Base-by-base conservation (phyloP, 116 monocot species). In the Phalaenopsis hybrid region DNA sequence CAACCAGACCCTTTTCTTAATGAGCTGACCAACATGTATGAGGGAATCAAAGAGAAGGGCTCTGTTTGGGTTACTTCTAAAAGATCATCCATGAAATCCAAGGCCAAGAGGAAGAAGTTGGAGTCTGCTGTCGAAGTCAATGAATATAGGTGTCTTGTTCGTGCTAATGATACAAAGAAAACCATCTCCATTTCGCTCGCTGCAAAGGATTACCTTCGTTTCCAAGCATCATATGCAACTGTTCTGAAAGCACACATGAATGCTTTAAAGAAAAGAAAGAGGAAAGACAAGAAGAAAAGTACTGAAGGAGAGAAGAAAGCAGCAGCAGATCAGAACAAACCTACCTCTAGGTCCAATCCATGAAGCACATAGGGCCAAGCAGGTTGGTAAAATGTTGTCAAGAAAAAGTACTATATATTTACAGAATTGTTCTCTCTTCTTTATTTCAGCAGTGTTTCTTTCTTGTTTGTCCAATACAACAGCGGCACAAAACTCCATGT, bases 161-260 rank as follows among this genome's bases (percentile, higher is more conserved):
- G 94, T 85, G 97, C 97, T 9, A 94, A 92, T 68, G 90, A 97
- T 91, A 89, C 90, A 44, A 97, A 94, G 83, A 94, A 88, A 81
- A 97, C 76, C 7, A 97, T 97, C 81, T 91, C 94, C 44, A 94
- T 94, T 59, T 82, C 86, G 82, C 86, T 95, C 74, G 89, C 92
- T 79, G 88, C 90, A 15, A 96, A 96, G 87, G 92, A 94, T 28
- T 90, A 93, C 67, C 87, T 79, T 57, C 81, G 82, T 58, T 92
- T 93, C 74, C 94, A 96, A 79, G 85, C 92, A 75, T 96, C 94
- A 25, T 93, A 96, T 86, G 96, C 93, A 76, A 90, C 90, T 16
- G 79, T 96, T 37, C 86, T 93, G 7, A 94, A 85, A 85, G 90
- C 94, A 65, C 96, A 89, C 77, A 92, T 96, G 93, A 79, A 79